These are phyloP conservation scores for Naganishia onofrii DNA, from an alignment of 768 basidiomycete species.

Conservation along the genomic window DNA sequence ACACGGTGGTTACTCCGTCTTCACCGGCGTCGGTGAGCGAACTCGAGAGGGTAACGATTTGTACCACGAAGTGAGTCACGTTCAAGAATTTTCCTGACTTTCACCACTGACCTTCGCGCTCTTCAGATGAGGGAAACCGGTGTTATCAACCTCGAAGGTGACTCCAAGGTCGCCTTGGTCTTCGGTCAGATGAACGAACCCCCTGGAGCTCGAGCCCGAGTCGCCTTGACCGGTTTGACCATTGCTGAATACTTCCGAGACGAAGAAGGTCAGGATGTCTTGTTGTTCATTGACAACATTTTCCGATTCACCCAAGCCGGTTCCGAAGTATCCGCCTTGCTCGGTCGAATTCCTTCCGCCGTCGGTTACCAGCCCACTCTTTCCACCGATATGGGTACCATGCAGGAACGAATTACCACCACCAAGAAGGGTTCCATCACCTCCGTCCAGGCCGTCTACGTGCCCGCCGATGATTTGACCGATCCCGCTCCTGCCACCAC, in stretches of 20 bases:
- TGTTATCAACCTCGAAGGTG: conserved; percentile 99
- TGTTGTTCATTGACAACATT: conserved; percentile 99
- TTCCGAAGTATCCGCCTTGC: conserved; percentile 98
- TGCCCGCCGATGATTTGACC: conserved; percentile 99
- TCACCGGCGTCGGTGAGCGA: conserved; percentile 98
- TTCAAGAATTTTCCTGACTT: background rate
- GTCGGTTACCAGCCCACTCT: conserved; percentile 99
- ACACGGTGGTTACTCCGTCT: conserved; percentile 99
- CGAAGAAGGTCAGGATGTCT: conserved; percentile 99
- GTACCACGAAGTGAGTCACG: conserved; percentile 50
- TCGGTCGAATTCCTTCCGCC: conserved; percentile 99
- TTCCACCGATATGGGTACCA: conserved; percentile 99
- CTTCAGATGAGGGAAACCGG: conserved; percentile 99
- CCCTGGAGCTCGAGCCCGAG: conserved; percentile 99
- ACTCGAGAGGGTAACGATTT: conserved; percentile 97
- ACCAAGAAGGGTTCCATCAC: conserved; percentile 99
- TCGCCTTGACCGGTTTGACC: conserved; percentile 96
- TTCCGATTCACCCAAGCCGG: conserved; percentile 99
- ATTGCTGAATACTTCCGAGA: conserved; percentile 99
- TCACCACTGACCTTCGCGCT: background rate
- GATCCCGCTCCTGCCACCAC: conserved; percentile 99
- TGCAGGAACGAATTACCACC: conserved; percentile 99
- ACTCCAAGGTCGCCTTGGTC: conserved; percentile 99
- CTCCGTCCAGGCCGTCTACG: conserved; percentile 99
- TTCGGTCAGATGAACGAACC: conserved; percentile 99